Evolutionary conservation across 164 flowering plant genomes (phyloP).

Genomic region (Tetrastigma voinierianum): DNA sequence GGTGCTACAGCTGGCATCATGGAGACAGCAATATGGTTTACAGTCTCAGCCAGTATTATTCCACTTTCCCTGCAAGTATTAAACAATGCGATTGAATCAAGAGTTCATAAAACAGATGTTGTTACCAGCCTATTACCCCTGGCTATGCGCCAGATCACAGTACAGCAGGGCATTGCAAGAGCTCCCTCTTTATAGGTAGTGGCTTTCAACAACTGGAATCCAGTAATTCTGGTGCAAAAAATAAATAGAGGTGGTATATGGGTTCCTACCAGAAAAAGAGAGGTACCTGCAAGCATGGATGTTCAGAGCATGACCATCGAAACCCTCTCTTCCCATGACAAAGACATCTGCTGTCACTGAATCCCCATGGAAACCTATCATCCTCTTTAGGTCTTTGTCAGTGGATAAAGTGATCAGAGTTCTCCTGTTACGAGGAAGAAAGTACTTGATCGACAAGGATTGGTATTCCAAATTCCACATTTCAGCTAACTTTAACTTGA

Average conservation of each 20-base stretch:
- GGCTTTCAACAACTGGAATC: neutral
- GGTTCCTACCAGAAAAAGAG: neutral
- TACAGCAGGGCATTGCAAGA: neutral
- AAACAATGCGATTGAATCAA: neutral
- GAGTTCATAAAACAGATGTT: neutral
- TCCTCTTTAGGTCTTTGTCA: slow-evolving; percentile 67
- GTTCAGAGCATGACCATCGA: slow-evolving; percentile 28
- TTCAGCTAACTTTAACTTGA: slow-evolving; percentile 65
- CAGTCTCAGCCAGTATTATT: slow-evolving; percentile 39
- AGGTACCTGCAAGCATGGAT: slow-evolving; percentile 42
- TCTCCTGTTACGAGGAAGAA: slow-evolving; percentile 66
- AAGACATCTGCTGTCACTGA: slow-evolving; percentile 65
- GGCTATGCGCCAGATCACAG: neutral
- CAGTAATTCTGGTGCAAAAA: neutral
- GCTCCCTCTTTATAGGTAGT: neutral
- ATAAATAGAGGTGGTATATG: neutral
- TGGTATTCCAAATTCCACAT: slow-evolving; percentile 44
- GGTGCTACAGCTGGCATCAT: slow-evolving; percentile 14
- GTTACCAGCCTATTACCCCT: neutral
- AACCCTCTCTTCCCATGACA: slow-evolving; percentile 44
- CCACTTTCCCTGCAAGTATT: slow-evolving; percentile 42
- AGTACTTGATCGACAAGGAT: slow-evolving; percentile 62
- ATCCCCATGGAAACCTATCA: slow-evolving; percentile 62
- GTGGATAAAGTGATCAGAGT: slow-evolving; percentile 60
- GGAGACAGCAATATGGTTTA: slow-evolving; percentile 16